These are phyloP conservation scores for Salix viminalis DNA, from an alignment of 345 rosid species.

Conservation along the genomic window DNA sequence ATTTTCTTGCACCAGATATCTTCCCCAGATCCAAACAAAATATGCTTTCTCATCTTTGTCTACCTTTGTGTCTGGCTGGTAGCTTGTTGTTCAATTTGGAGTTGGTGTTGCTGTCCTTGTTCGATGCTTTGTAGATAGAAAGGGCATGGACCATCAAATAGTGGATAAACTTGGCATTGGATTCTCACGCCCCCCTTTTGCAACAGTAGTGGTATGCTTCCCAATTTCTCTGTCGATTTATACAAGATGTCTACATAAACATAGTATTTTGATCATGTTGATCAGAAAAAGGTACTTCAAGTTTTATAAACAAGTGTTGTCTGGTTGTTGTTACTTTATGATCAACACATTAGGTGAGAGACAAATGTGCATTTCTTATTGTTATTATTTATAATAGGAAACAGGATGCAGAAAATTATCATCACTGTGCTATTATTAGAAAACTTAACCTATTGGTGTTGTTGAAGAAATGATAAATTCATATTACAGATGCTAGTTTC, in stretches of 20 bases:
- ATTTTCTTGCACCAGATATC: neutral
- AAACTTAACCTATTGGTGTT: too few relatives aligned
- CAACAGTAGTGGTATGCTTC: conserved; percentile 65
- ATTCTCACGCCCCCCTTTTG: conserved; percentile 74
- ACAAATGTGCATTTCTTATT: too few relatives aligned
- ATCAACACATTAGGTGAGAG: too few relatives aligned
- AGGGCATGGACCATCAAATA: conserved; percentile 67
- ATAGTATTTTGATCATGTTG: neutral
- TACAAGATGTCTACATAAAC: neutral
- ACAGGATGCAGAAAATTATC: too few relatives aligned
- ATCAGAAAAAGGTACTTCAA: neutral
- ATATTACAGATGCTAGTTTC: too few relatives aligned
- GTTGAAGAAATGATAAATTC: too few relatives aligned
- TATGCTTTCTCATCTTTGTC: neutral
- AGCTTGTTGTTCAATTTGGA: conserved; percentile 85
- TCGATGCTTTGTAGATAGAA: conserved; percentile 73
- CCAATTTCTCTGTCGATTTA: conserved; percentile 1
- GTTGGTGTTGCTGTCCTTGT: conserved; percentile 84
- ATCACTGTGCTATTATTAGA: too few relatives aligned
- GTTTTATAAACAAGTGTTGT: neutral
- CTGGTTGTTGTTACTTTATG: too few relatives aligned
- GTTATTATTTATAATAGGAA: too few relatives aligned
- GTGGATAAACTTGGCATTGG: conserved; percentile 75
- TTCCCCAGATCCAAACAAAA: neutral
- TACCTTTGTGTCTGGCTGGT: conserved; percentile 24